These are phyloP conservation scores for Arthroderma sp. DNA, from an alignment of 2,329 filamentous ascomycete species.

Conservation along the genomic window DNA sequence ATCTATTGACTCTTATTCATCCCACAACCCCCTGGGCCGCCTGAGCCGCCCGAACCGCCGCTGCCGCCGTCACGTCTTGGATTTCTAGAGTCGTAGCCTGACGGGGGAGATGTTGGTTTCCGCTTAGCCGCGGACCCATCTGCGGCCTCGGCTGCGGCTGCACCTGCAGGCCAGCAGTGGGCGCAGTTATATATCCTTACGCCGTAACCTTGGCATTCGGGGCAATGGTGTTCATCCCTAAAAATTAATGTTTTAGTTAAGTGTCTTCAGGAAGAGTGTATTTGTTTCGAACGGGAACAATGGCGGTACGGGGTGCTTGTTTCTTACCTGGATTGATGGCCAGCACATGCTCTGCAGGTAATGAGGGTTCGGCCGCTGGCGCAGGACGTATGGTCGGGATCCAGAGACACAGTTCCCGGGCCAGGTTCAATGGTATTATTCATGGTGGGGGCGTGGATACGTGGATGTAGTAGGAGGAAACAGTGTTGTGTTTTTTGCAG, in stretches of 20 bases:
- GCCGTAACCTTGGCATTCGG: slow-evolving; percentile 7
- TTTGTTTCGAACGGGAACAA: background rate
- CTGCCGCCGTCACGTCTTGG: too few relatives aligned
- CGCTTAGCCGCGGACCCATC: too few relatives aligned
- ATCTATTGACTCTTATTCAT: too few relatives aligned
- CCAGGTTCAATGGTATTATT: too few relatives aligned
- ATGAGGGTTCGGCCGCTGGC: slow-evolving; percentile 21
- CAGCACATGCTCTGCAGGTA: slow-evolving; percentile 25
- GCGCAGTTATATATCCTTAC: slow-evolving; percentile 4
- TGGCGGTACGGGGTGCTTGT: background rate
- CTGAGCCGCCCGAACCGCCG: too few relatives aligned
- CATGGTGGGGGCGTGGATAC: too few relatives aligned
- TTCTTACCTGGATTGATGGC: slow-evolving; percentile 24
- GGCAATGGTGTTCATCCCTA: slow-evolving; percentile 4
- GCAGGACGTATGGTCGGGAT: slow-evolving; percentile 22
- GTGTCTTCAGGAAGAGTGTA: background rate
- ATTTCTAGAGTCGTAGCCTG: too few relatives aligned
- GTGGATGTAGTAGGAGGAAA: too few relatives aligned
- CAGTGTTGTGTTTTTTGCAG: too few relatives aligned
- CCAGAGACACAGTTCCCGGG: slow-evolving; percentile 11
- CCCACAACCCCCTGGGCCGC: too few relatives aligned
- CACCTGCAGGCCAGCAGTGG: slow-evolving; percentile 2
- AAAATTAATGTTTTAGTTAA: background rate
- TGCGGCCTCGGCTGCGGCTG: too few relatives aligned
- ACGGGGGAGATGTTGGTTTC: too few relatives aligned